A percentile compares a stretch with the other conserved stretches of the same genome.
phyloP scores from a whole-genome alignment of 2,329 filamentous ascomycete genomes.

The Cercospora janseana region DNA sequence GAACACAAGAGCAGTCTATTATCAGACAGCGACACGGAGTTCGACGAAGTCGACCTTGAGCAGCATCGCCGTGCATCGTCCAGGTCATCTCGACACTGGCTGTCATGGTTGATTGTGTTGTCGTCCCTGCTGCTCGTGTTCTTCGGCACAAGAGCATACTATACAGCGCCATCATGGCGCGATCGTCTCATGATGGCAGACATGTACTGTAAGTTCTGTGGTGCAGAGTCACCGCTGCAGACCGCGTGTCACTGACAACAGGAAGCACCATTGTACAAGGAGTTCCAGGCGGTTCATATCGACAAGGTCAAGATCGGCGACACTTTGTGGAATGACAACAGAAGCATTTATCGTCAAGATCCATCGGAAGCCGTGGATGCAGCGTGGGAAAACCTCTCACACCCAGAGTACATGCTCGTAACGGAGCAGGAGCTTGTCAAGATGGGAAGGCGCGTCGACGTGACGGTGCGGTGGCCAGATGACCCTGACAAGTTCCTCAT shows the following conservation, averaged over 20 bases:
- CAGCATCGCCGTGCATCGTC: neutral
- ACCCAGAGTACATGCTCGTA: neutral
- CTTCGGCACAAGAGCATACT: slow-evolving; percentile 3
- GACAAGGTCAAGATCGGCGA: neutral
- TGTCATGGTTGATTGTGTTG: neutral
- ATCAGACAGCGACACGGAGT: neutral
- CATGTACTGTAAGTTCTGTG: neutral
- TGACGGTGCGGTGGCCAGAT: slow-evolving; percentile 1
- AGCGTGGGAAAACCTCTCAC: slow-evolving; percentile 5
- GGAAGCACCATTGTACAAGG: slow-evolving; percentile 2
- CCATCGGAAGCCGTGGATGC: slow-evolving; percentile 4
- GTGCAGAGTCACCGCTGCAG: neutral
- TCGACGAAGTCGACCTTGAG: neutral
- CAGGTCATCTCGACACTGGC: neutral
- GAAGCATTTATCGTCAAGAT: slow-evolving; percentile 2
- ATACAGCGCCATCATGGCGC: neutral
- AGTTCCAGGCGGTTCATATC: neutral
- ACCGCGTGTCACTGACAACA: neutral
- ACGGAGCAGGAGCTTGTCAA: neutral
- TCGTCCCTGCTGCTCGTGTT: neutral
- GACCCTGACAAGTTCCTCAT: neutral
- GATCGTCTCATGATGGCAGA: neutral
- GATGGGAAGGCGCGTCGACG: neutral
- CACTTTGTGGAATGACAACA: neutral
- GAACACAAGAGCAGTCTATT: neutral